A percentile compares a stretch with the other conserved stretches of the same genome.
phyloP scores from a whole-genome alignment of 768 basidiomycete species.

The Pleurotus tuoliensis region DNA sequence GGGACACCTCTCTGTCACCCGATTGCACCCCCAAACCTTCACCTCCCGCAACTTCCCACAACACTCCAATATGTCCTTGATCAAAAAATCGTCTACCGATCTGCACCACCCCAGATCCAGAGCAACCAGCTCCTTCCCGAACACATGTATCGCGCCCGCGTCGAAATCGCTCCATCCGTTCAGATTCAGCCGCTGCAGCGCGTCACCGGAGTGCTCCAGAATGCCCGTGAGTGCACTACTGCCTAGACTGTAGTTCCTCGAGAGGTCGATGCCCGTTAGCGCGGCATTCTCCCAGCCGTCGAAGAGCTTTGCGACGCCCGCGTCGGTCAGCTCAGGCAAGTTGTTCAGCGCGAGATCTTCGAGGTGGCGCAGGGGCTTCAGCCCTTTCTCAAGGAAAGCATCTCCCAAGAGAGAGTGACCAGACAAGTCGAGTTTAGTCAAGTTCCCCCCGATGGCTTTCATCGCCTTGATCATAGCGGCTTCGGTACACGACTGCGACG shows the following conservation, averaged over 20 bases:
- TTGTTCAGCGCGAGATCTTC: conserved; percentile 50
- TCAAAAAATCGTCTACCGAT: conserved; percentile 73
- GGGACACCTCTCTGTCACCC: conserved; percentile 36
- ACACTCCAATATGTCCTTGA: conserved; percentile 62
- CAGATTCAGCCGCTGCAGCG: conserved; percentile 60
- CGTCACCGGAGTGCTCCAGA: conserved; percentile 61
- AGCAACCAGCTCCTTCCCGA: conserved; percentile 38
- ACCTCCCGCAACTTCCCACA: conserved; percentile 39
- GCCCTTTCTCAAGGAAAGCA: conserved; percentile 52
- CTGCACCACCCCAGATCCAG: conserved; percentile 88
- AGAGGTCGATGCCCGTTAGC: conserved; percentile 52
- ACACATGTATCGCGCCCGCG: conserved; percentile 33
- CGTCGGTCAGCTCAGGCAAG: conserved; percentile 62
- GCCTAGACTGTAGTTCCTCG: conserved; percentile 56
- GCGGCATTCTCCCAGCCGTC: conserved; percentile 48
- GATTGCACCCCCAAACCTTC: conserved; percentile 55
- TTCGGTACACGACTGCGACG: conserved; percentile 43
- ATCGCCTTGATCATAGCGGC: conserved; percentile 57
- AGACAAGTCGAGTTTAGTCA: conserved; percentile 69
- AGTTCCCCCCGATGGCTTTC: conserved; percentile 42
- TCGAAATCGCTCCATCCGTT: conserved; percentile 72
- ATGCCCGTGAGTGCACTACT: conserved; percentile 55
- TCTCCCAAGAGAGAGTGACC: conserved; percentile 64
- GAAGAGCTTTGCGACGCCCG: conserved; percentile 70
- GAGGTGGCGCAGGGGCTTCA: conserved; percentile 46